These are phyloP conservation scores for Usnea hakonensis DNA, from an alignment of 495 filamentous ascomycete species.

Conservation along the genomic window DNA sequence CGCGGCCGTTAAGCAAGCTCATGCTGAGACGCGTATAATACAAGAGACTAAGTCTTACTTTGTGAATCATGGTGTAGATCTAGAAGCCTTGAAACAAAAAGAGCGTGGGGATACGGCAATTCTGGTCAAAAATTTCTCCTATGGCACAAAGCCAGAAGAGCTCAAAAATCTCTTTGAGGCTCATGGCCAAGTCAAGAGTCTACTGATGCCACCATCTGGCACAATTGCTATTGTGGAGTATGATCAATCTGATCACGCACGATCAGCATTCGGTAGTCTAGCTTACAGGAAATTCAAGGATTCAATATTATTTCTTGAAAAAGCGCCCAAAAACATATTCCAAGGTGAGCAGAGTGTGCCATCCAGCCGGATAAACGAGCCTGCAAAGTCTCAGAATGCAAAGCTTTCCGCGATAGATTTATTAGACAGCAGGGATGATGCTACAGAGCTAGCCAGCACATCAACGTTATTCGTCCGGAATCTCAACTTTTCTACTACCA, in stretches of 20 bases:
- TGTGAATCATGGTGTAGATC: slow-evolving; percentile 72
- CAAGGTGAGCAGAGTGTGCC: slow-evolving; percentile 19
- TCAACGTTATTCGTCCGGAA: slow-evolving; percentile 87
- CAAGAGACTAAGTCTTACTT: slow-evolving; percentile 95
- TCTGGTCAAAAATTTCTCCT: slow-evolving; percentile 90
- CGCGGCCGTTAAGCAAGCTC: slow-evolving; percentile 90
- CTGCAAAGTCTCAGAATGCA: slow-evolving; percentile 37
- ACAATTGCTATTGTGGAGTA: slow-evolving; percentile 93
- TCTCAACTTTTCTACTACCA: slow-evolving; percentile 85
- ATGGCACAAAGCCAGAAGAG: slow-evolving; percentile 57
- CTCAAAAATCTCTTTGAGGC: slow-evolving; percentile 44
- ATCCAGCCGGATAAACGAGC: slow-evolving; percentile 14
- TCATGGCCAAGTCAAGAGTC: slow-evolving; percentile 58
- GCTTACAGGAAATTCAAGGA: slow-evolving; percentile 88
- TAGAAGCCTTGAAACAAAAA: slow-evolving; percentile 78
- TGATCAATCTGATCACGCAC: slow-evolving; percentile 63
- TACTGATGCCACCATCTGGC: slow-evolving; percentile 86
- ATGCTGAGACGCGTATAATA: slow-evolving; percentile 92
- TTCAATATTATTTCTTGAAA: slow-evolving; percentile 87
- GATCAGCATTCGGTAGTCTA: slow-evolving; percentile 70
- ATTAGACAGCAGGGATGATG: slow-evolving; percentile 40
- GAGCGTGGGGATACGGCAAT: slow-evolving; percentile 81
- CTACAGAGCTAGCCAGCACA: slow-evolving; percentile 51
- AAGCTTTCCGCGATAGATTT: slow-evolving; percentile 50
- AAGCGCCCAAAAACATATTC: slow-evolving; percentile 81